Base-by-base conservation (phyloP, 345 rosid species). In the Bruguiera gymnorhiza region DNA sequence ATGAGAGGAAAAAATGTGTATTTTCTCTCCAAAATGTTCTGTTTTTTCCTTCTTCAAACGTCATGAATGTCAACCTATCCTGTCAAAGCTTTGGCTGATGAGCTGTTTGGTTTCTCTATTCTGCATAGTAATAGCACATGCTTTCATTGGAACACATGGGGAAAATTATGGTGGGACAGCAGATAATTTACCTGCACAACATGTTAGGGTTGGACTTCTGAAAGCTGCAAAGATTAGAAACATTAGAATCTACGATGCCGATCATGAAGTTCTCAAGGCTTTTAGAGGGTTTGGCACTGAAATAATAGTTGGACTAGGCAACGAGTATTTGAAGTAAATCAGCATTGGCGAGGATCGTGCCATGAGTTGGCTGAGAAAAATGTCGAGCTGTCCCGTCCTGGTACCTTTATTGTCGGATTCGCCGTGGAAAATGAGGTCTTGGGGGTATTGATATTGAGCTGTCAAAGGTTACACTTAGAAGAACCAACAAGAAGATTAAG, bases 341-440 rank as follows among this genome's bases (percentile, higher is more conserved):
- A 87, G 96, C 26, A 60, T 86, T 6, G 93, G 89, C 4, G 97
- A 95, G 80, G 97, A 95, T 61, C 83, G 89, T 3, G 93, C 97
- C 50, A 80, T 95, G 91, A 78, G 75, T 68, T 94, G 99, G 97
- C 56, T 95, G 21, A 89, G 92, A 76, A 78, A 73, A 92, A 95
- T 67, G 90, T 95, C 32, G 75, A 94, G 73, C 93, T 92, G 36
- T 95, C 80, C 71, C 84, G 86, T 51, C 85, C 89, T 0, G 86
- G 84, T 24, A 89, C 96, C 1, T 69, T 1, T 11, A 88, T 95
- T 13, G 72, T 82, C 0, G 97, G 99, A 39, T 85, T 95, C 1
- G 92, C 97, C 0, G 81, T 95, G 1, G 99, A 97, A 21, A 95
- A 95, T 63, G 99, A 95, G 76, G 84, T 92, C n/a, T 66, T 95